Evolutionary conservation across 345 rosid genomes (phyloP), one percentile per base, ranked within the genome.

Genomic region (Xanthoceras sorbifolium): DNA sequence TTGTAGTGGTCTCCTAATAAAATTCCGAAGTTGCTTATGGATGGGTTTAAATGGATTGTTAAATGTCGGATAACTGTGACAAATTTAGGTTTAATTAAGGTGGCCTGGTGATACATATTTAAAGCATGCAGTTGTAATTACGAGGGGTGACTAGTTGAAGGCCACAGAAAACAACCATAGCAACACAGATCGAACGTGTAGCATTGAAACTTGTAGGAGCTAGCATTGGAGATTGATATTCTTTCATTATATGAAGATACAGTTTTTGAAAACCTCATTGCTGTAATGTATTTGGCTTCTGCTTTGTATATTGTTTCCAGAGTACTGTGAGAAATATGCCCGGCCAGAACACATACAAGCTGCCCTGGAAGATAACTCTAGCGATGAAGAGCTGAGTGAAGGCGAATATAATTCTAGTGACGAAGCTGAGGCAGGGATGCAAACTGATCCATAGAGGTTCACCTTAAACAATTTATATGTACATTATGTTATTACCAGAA

Each of bases 301-400:
- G 6, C 5, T 29, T 36, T 63, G 26, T 22, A 40, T 10, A 26
- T 65, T 46, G 26, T 52, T 69, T 79, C 25, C 77, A 92, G 94
- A 90, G 65, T 85, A 81, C 77, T 84, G 93, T 61, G 83, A 82
- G 82, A 84, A 77, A 81, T 90, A 90, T 84, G 97, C 94, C 46
- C 86, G 85, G 79, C 88, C 87, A n/a, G 86, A 84, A 28, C 90
- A 84, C 50, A 55, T 75, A 15, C 87, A 82, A 46, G 86, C 77
- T 8, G 80, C 79, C 18, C 69, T 79, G 15, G 90, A 86, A 67
- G 92, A 82, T 14, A 59, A 78, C 9, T 84, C 79, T 0, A 84
- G 87, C 3, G 93, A 87, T 5, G 92, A 89, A 23, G 90, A 87
- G 66, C 4, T 78, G 79, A 88, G 92, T 50, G 94, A 84, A 50